Base-by-base conservation (phyloP, 2,329 filamentous ascomycete genomes). In the Talaromyces sp. region DNA sequence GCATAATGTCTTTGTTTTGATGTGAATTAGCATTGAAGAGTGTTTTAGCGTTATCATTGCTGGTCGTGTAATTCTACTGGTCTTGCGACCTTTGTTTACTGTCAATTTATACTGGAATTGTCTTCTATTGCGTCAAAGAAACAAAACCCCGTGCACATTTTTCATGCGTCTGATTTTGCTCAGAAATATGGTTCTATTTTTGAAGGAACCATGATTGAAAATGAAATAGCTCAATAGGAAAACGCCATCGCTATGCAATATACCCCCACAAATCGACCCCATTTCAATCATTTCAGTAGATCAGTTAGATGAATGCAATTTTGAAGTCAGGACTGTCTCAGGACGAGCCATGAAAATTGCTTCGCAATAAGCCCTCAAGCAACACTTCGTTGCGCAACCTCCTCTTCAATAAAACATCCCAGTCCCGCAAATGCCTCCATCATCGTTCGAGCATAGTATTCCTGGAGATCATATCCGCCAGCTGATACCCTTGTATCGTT, bases 351-450 rank as follows among this genome's bases (percentile, higher is more conserved):
- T 69, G 66, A 58, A 7, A 63, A 47, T 19, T 67, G 55, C 20
- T 64, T 63, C 14, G 64, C 56, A 3, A 58, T 58, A 7, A 59
- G 30, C 29, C 59, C 55, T 51, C 44, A 55, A 30, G 55, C 43
- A 33, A 58, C 58, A 36, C 72, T 65, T 37, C 71, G 62, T 33
- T 67, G 60, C 2, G 70, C 50, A 16, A 77, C 65, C 67, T 96
- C 92, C 41, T 97, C 91, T 32, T 84, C 87, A 37, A 99, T 79
- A 63, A 96, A 95, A 37, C 96, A 89, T 0, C 89, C 91, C 55
- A 99, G 72, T 0, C 95, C 94, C 0, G 90, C 86, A 74, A 97
- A 97, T 0, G 93, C 91, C 68, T 97, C 92, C 55, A 90, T 89
- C 68, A 99, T 77, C 20, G 90, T 87, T 20, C 92, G 81, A 7